Evolutionary conservation across 1,284 basidiomycete species (phyloP).

Genomic region (Cutaneotrichosporon dermatis): DNA sequence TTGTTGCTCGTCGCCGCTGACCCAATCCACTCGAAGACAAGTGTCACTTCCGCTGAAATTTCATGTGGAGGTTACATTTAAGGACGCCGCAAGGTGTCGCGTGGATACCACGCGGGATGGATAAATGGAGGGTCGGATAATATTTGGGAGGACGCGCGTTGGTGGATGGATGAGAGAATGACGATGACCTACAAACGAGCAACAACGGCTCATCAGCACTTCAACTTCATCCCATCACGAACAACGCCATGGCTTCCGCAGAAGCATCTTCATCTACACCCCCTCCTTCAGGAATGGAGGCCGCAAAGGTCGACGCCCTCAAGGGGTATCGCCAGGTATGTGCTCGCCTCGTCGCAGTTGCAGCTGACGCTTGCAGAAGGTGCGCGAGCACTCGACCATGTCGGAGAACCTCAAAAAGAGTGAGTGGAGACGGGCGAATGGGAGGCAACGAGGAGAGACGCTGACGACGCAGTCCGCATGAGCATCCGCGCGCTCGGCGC

Average conservation of each 20-base stretch:
- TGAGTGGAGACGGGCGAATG: slow-evolving; percentile 50
- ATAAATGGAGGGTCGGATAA: neutral
- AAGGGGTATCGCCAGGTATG: slow-evolving; percentile 47
- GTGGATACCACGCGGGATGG: too few relatives aligned
- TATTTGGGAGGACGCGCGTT: slow-evolving; percentile 4
- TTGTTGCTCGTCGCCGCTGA: neutral
- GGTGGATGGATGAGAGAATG: neutral
- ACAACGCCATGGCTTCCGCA: slow-evolving; percentile 15
- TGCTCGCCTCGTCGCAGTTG: neutral
- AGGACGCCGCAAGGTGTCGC: neutral
- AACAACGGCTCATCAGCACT: too few relatives aligned
- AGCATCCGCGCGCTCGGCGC: slow-evolving; percentile 76
- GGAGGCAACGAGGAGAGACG: neutral
- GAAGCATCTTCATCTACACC: slow-evolving; percentile 27
- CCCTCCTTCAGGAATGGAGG: slow-evolving; percentile 20
- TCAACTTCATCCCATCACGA: neutral
- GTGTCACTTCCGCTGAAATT: slow-evolving; percentile 19
- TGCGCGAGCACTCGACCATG: slow-evolving; percentile 75
- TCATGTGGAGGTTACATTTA: slow-evolving; percentile 16
- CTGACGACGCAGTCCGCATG: slow-evolving; percentile 36
- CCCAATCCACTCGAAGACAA: neutral
- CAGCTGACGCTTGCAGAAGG: slow-evolving; percentile 62
- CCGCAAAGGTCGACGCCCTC: slow-evolving; percentile 49
- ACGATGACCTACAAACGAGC: too few relatives aligned
- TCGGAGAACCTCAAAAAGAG: slow-evolving; percentile 81